These are phyloP conservation scores for Amanita rubescens DNA, from an alignment of 768 basidiomycete genomes.

Conservation along the genomic window DNA sequence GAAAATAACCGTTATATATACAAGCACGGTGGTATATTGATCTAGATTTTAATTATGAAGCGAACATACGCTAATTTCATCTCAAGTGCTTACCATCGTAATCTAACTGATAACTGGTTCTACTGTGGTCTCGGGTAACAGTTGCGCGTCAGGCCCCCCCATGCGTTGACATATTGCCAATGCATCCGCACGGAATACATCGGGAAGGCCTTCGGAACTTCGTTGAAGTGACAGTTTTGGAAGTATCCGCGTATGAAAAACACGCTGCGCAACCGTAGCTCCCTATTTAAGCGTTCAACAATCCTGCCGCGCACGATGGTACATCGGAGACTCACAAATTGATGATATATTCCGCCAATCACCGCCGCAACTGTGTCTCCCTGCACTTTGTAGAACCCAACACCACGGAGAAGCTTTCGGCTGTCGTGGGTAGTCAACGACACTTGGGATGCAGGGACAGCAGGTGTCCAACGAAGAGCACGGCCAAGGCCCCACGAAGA, in stretches of 20 bases:
- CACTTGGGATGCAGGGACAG: slow-evolving; percentile 33
- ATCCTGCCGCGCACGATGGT: neutral
- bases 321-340: slow-evolving; percentile 54
- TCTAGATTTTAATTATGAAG: neutral
- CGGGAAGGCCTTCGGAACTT: slow-evolving; percentile 32
- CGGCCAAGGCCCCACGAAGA: slow-evolving; percentile 68
- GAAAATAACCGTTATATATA: neutral
- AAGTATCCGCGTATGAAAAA: slow-evolving; percentile 44
- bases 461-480: slow-evolving; percentile 69
- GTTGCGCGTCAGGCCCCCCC: slow-evolving; percentile 37
- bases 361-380: slow-evolving; percentile 73
- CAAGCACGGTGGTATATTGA: neutral
- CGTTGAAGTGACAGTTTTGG: slow-evolving; percentile 30
- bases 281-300: slow-evolving; percentile 26
- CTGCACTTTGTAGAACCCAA: slow-evolving; percentile 71
- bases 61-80: neutral
- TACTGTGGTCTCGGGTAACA: neutral
- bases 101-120: slow-evolving; percentile 3
- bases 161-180: slow-evolving; percentile 35
- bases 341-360: slow-evolving; percentile 69
- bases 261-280: slow-evolving; percentile 37
- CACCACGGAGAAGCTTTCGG: slow-evolving; percentile 36
- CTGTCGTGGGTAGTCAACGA: slow-evolving; percentile 17
- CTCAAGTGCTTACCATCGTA: neutral
- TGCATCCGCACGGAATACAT: slow-evolving; percentile 42